Conservation (phyloP, 306 rosid genomes). For the Delonix regia region DNA sequence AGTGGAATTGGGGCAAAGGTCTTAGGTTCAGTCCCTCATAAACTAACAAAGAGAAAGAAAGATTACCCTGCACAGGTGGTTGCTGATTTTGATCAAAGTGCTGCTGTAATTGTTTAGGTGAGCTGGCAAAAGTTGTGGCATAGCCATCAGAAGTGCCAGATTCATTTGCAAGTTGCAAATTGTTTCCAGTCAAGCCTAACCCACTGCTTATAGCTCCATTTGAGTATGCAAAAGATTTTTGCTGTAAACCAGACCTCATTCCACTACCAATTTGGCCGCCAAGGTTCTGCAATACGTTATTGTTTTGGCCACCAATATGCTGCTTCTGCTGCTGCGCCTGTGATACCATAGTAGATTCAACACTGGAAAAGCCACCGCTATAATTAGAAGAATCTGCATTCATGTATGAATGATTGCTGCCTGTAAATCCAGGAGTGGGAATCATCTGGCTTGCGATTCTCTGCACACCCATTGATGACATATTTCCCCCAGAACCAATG, state of each 20-base stretch:
- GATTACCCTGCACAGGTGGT: constrained; percentile 64
- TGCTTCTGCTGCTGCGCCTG: constrained; percentile 76
- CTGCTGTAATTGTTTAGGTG: constrained; percentile 63
- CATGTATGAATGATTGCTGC: constrained; percentile 63
- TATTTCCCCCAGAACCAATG: constrained; percentile 66
- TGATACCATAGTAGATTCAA: constrained; percentile 62
- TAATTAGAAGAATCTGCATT: constrained; percentile 65
- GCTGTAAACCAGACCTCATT: constrained; percentile 74
- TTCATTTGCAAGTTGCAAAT: constrained; percentile 62
- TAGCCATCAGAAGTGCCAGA: constrained; percentile 74
- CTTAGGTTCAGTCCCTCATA: not conserved
- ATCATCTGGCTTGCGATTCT: constrained; percentile 86
- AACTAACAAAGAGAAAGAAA: constrained; percentile 9
- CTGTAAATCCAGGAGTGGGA: constrained; percentile 90
- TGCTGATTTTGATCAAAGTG: constrained; percentile 59
- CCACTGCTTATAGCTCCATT: constrained; percentile 75
- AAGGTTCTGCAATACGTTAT: constrained; percentile 67
- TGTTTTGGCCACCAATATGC: constrained; percentile 73
- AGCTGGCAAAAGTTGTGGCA: constrained; percentile 54
- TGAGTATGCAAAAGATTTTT: constrained; percentile 71
- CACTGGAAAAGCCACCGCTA: constrained; percentile 62
- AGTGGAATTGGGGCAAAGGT: not conserved
- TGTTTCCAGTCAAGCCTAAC: constrained; percentile 72
- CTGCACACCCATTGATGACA: constrained; percentile 69
- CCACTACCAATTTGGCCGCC: constrained; percentile 75